phyloP scores from a whole-genome alignment of 345 rosid genomes.

The Melaleuca quinquenervia region DNA sequence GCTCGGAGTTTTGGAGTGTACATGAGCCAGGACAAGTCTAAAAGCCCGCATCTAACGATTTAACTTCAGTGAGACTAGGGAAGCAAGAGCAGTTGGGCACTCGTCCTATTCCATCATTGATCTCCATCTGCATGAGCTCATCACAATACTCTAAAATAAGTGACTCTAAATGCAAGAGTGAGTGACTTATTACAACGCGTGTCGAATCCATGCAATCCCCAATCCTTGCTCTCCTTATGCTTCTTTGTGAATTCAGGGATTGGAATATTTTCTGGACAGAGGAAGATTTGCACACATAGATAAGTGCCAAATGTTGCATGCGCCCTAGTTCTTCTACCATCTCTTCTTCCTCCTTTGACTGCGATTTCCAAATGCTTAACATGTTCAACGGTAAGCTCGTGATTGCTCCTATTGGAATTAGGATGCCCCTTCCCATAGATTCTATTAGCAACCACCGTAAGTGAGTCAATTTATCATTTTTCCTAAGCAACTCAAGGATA shows the following conservation, averaged over 20 bases:
- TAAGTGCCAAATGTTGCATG: neutral
- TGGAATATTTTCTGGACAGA: neutral
- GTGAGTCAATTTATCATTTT: neutral
- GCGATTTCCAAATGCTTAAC: fast-evolving
- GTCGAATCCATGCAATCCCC: fast-evolving
- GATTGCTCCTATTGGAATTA: fast-evolving
- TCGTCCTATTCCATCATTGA: neutral
- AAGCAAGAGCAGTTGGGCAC: neutral
- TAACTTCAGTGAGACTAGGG: fast-evolving
- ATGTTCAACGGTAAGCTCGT: neutral
- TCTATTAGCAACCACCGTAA: neutral
- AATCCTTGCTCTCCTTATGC: fast-evolving
- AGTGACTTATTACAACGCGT: fast-evolving
- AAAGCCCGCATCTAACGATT: fast-evolving
- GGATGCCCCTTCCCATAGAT: fast-evolving
- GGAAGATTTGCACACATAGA: fast-evolving
- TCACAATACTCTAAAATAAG: fast-evolving
- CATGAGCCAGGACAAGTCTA: neutral
- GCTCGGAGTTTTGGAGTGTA: fast-evolving
- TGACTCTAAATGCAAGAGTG: neutral
- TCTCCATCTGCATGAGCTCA: fast-evolving
- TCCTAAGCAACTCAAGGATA: fast-evolving
- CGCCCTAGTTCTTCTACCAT: neutral
- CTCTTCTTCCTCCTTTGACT: fast-evolving
- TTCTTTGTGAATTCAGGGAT: neutral